Base-by-base conservation (phyloP, 805 yeast species). In the Kregervanrija fluxuum region DNA sequence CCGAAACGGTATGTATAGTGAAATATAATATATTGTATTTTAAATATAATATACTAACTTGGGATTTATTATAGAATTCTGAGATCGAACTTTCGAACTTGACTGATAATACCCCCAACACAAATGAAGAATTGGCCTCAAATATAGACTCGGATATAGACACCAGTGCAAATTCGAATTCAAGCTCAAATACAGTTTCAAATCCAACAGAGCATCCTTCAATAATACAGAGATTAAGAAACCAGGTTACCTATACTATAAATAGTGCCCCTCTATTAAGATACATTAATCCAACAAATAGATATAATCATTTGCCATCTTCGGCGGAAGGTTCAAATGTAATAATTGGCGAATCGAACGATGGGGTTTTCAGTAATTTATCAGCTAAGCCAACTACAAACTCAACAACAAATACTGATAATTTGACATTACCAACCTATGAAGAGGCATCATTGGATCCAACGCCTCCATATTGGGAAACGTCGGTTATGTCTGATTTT, bases 391-490 rank as follows among this genome's bases (percentile, higher is more conserved):
- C 96, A 5, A 47, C 60, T 6, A 54, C 49, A 0, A 16, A 40
- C 3, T 43, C 46, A 2, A 91, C 82, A 40, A 59, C 74, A 0
- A 57, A 62, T 13, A 59, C 60, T 35, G 63, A 68, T 10, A 90
- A 83, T 48, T 69, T 69, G 31, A 82, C 86, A 35, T 75, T 79
- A 15, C 98, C 98, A 3, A 73, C 95, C 0, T 93, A 93, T 65
- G 96, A 87, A 45, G 98, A 90, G 59, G 98, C 96, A 0, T 87
- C 96, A 0, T 84, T 88, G 3, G 99, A 93, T 60, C 77, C 93
- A 12, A 80, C 95, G 0, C 99, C 99, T 0, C 95, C 96, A 35
- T 93, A 93, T 64, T 93, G 97, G 95, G 99, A 93, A 63, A 79
- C 90, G 8, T 78, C 93, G 0, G 79, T 87, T 36, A 73, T 89